phyloP scores from a whole-genome alignment of 306 rosid genomes.

The Mucuna pruriens region DNA sequence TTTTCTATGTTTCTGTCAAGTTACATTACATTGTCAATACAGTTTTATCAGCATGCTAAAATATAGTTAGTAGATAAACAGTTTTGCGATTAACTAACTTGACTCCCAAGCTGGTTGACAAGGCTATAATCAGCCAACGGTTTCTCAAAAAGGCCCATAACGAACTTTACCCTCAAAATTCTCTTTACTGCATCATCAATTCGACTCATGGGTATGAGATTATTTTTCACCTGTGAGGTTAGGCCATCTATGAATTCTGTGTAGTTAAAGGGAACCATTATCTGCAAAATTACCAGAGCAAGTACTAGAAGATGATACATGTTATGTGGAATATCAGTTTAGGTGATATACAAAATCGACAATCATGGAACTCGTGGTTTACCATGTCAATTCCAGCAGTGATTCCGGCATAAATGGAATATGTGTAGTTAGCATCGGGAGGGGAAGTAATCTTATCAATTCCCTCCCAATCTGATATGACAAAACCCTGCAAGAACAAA shows the following conservation, averaged over 20 bases:
- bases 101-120: slow-evolving; percentile 41
- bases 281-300: slow-evolving; percentile 18
- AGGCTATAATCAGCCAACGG: too few species aligned
- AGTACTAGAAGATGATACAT: background rate
- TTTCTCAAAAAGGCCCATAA: too few species aligned
- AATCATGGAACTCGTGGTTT: background rate
- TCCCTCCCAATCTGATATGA: slow-evolving; percentile 47
- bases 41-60: background rate
- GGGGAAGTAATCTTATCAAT: slow-evolving; percentile 42
- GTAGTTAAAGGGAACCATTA: slow-evolving; percentile 41
- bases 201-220: too few species aligned
- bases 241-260: slow-evolving; percentile 38
- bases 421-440: slow-evolving; percentile 8
- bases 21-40: background rate
- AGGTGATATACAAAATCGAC: background rate
- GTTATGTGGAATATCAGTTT: background rate
- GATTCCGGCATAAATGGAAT: slow-evolving; percentile 25
- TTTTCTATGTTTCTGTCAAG: slow-evolving; percentile 46
- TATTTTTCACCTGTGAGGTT: slow-evolving; percentile 33
- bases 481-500: slow-evolving; percentile 38
- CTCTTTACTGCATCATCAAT: too few species aligned
- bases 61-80: background rate
- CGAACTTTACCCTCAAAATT: too few species aligned
- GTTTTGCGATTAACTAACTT: slow-evolving; percentile 27
- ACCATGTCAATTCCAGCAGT: slow-evolving; percentile 49